A percentile compares a stretch with the other conserved stretches of the same genome.
Evolutionary conservation across 306 rosid genomes (phyloP).

Genomic region (Castanopsis chinensis): DNA sequence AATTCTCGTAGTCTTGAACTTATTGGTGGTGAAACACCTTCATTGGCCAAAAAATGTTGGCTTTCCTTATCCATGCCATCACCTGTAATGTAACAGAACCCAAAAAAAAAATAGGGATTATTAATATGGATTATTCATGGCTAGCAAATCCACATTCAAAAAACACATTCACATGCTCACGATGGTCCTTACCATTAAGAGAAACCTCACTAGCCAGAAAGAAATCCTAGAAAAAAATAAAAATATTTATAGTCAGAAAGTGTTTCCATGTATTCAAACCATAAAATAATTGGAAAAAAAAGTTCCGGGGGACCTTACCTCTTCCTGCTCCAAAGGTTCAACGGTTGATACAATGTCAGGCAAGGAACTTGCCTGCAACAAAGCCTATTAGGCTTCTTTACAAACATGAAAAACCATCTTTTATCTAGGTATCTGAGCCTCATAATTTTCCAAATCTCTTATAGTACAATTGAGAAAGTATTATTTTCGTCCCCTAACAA

Average conservation of each 20-base stretch:
- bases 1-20: slow-evolving; percentile 64
- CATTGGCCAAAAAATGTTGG: slow-evolving; percentile 15
- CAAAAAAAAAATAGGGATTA: neutral
- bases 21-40: slow-evolving; percentile 60
- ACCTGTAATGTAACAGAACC: slow-evolving; percentile 35
- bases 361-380: slow-evolving; percentile 28
- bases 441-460: neutral
- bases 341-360: neutral
- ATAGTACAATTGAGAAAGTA: neutral
- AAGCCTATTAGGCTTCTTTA: slow-evolving; percentile 2
- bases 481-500: neutral
- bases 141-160: slow-evolving; percentile 5
- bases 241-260: neutral
- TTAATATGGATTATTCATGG: neutral
- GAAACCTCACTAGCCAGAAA: neutral
- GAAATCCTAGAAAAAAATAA: slow-evolving; percentile 35
- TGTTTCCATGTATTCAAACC: neutral
- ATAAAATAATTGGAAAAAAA: neutral
- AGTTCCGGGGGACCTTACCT: slow-evolving; percentile 7
- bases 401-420: neutral
- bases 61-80: slow-evolving; percentile 43
- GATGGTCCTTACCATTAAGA: slow-evolving; percentile 23
- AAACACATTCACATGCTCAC: slow-evolving; percentile 11
- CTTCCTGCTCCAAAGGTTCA: slow-evolving; percentile 21
- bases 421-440: neutral